Evolutionary conservation across 805 yeast species (phyloP).

Genomic region (Starmerella khaoyaiensis): DNA sequence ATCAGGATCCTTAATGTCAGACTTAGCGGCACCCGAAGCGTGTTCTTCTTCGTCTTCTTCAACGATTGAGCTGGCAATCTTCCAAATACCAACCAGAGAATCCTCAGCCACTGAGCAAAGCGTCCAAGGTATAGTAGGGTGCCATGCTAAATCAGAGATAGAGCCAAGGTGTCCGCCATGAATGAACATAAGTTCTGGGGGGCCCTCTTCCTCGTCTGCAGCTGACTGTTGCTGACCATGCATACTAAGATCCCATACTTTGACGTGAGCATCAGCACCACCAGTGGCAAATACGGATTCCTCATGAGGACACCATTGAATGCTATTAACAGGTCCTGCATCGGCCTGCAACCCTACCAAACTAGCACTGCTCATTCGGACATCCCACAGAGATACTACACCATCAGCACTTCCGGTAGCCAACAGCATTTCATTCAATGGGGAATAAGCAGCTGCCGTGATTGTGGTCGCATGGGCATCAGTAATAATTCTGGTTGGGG

Average conservation of each 20-base stretch:
- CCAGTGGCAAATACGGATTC: constrained; percentile 45
- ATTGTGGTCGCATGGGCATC: constrained; percentile 51
- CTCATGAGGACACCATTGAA: constrained; percentile 40
- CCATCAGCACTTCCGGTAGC: constrained; percentile 74
- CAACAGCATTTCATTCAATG: constrained; percentile 37
- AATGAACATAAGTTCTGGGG: constrained; percentile 64
- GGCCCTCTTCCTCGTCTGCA: constrained; percentile 47
- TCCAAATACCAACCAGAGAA: constrained; percentile 64
- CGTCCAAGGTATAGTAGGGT: constrained; percentile 45
- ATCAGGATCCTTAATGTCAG: background rate
- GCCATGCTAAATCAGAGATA: constrained; percentile 55
- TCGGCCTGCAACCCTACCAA: constrained; percentile 60
- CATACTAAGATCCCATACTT: constrained; percentile 59
- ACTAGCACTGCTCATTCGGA: constrained; percentile 48
- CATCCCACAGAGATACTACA: constrained; percentile 60
- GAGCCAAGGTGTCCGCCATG: constrained; percentile 80
- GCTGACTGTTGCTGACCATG: constrained; percentile 39
- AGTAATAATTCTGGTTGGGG: constrained; percentile 19
- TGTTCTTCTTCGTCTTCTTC: constrained; percentile 17
- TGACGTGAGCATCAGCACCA: constrained; percentile 54
- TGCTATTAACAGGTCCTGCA: constrained; percentile 40
- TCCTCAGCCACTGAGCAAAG: constrained; percentile 65
- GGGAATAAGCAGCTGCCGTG: constrained; percentile 57
- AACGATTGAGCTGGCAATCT: constrained; percentile 38
- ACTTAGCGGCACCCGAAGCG: too few relatives aligned